These are phyloP conservation scores for Erigeron philadelphicus DNA, from an alignment of 140 eudicot genomes.

Conservation along the genomic window DNA sequence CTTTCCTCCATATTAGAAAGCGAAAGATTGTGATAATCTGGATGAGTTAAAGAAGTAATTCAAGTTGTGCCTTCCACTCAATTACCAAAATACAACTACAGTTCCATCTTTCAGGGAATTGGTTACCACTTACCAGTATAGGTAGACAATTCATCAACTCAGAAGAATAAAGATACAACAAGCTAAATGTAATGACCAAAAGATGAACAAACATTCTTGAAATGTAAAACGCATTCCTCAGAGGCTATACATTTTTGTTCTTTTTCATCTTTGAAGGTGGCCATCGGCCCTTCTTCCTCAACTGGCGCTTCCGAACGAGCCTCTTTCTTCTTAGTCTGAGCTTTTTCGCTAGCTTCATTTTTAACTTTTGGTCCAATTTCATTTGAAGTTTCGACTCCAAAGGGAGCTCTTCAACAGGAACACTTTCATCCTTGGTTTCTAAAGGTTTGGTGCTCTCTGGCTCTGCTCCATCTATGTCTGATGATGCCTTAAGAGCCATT, in stretches of 20 bases:
- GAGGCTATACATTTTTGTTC: conserved; percentile 68
- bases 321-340: conserved; percentile 75
- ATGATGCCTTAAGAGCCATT: conserved; percentile 51
- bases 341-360: conserved; percentile 89
- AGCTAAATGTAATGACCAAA: background rate
- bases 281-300: conserved; percentile 99
- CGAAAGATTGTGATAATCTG: background rate
- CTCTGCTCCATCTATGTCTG: conserved; percentile 47
- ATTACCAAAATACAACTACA: conserved; percentile 6
- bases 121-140: background rate
- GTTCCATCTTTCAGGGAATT: conserved; percentile 11
- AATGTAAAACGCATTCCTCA: background rate
- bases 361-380: conserved; percentile 55
- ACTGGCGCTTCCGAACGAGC: conserved; percentile 79
- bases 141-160: conserved; percentile 16
- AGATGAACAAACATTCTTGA: conserved; percentile 24
- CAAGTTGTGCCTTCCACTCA: background rate
- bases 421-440: conserved; percentile 39
- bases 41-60: too few species aligned
- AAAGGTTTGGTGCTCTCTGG: conserved; percentile 37
- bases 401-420: conserved; percentile 63
- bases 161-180: conserved; percentile 19
- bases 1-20: too few species aligned
- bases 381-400: conserved; percentile 72
- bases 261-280: conserved; percentile 99